A percentile compares a stretch with the other conserved stretches of the same genome.
Conservation (phyloP, 2,329 filamentous ascomycete genomes). For the Neophaeococcomyces mojaviensis region DNA sequence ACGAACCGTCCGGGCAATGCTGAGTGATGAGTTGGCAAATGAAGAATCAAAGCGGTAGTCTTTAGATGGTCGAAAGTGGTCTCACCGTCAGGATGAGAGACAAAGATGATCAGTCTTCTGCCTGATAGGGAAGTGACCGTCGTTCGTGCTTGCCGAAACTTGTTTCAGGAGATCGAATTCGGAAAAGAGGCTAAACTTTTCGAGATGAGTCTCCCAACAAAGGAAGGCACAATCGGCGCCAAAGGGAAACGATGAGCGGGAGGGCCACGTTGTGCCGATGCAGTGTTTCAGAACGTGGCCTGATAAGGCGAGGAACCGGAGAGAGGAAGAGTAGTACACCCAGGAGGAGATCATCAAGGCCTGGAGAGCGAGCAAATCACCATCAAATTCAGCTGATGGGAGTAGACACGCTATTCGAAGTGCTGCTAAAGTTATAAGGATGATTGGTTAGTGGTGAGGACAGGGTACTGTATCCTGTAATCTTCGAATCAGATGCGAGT, state of each 20-base stretch:
- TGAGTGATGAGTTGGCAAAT: not conserved
- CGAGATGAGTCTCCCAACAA: conserved; percentile 1
- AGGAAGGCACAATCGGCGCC: conserved; percentile 5
- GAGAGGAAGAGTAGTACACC: not conserved
- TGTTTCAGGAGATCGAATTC: conserved; percentile 6
- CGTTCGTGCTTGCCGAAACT: not conserved
- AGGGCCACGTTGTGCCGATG: not conserved
- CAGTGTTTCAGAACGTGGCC: conserved; percentile 5
- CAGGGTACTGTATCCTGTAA: not conserved
- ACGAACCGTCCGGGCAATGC: not conserved
- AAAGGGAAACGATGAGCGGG: conserved; percentile 7
- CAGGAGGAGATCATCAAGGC: not conserved
- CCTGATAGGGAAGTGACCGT: conserved; percentile 4
- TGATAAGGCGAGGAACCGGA: conserved; percentile 3
- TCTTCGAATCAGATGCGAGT: not conserved
- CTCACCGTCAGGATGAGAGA: conserved; percentile 1
- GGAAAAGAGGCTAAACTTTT: conserved; percentile 2
- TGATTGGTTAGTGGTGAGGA: conserved; percentile 2
- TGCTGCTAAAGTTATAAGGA: not conserved
- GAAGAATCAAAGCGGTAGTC: not conserved
- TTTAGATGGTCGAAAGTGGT: conserved; percentile 3
- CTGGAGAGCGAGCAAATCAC: conserved; percentile 1
- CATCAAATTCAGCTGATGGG: not conserved
- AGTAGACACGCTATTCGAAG: not conserved
- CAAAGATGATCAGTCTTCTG: conserved; percentile 4